phyloP scores from a whole-genome alignment of 331 rosid species.

The Stylosanthes scabra region DNA sequence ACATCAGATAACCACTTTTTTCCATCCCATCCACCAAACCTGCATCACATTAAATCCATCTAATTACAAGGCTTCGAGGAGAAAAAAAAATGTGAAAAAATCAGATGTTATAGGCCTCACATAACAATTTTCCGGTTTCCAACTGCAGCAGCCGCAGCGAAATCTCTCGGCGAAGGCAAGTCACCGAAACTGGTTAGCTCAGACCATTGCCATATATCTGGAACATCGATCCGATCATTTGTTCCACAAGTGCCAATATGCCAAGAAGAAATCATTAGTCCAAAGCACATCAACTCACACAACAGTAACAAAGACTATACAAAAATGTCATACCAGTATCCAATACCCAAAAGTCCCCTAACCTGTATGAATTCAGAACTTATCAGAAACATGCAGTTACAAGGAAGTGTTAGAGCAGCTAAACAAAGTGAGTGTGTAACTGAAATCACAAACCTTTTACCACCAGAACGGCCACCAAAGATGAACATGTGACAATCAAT shows the following conservation, averaged over 20 bases:
- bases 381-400: constrained; percentile 34
- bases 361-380: constrained; percentile 60
- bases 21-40: constrained; percentile 99
- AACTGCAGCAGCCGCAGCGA: constrained; percentile 92
- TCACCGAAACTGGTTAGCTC: constrained; percentile 96
- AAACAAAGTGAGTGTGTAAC: background rate
- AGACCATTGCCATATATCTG: constrained; percentile 99
- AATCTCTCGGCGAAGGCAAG: constrained; percentile 92
- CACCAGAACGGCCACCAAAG: constrained; percentile 89
- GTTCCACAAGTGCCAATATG: constrained; percentile 27
- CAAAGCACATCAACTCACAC: constrained; percentile 11
- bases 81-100: background rate
- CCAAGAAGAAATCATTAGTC: constrained; percentile 29
- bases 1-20: constrained; percentile 97
- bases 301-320: constrained; percentile 11
- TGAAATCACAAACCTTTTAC: constrained; percentile 64
- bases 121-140: constrained; percentile 90
- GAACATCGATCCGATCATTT: constrained; percentile 40
- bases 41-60: constrained; percentile 46
- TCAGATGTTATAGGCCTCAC: constrained; percentile 53
- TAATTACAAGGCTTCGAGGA: constrained; percentile 6
- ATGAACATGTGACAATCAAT: constrained; percentile 97
- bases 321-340: constrained; percentile 83
- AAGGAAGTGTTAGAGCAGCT: too few species aligned
- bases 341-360: constrained; percentile 99